Evolutionary conservation across 495 filamentous ascomycete genomes (phyloP).

Genomic region (Penicillium soppii): DNA sequence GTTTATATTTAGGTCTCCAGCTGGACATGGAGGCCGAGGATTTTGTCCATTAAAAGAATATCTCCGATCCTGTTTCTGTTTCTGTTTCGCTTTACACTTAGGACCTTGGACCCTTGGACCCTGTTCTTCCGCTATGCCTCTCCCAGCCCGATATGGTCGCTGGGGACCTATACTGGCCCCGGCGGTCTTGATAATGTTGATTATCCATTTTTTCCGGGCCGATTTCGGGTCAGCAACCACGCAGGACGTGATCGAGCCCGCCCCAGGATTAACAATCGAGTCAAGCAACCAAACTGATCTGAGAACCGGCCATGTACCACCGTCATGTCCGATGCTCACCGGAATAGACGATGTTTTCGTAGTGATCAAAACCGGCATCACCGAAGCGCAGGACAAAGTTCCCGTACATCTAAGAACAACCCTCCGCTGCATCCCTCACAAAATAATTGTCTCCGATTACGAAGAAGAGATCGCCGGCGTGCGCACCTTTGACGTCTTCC

Average conservation of each 20-base stretch:
- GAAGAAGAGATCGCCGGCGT: constrained; percentile 43
- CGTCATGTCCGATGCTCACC: constrained; percentile 27
- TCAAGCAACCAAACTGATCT: neutral
- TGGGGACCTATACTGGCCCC: constrained; percentile 20
- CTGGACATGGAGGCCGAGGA: constrained; percentile 15
- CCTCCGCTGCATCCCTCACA: constrained; percentile 45
- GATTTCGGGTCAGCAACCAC: constrained; percentile 5
- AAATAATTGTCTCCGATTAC: constrained; percentile 50
- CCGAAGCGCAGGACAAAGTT: constrained; percentile 43
- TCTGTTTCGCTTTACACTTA: neutral
- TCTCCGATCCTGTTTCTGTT: neutral
- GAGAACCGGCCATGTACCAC: neutral
- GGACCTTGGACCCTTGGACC: neutral
- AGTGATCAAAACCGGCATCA: constrained; percentile 49
- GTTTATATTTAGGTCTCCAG: constrained; percentile 5
- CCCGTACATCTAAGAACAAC: constrained; percentile 46
- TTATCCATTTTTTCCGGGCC: constrained; percentile 16
- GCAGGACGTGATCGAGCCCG: constrained; percentile 7
- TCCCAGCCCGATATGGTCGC: constrained; percentile 28
- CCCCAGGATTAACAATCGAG: neutral
- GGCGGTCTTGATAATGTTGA: constrained; percentile 12
- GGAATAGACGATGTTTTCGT: constrained; percentile 42
- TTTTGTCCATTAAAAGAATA: neutral
- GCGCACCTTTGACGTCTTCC: constrained; percentile 45
- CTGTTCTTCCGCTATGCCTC: constrained; percentile 11